Evolutionary conservation across 1,284 basidiomycete species (phyloP).

Genomic region (Retiboletus flavoniger): DNA sequence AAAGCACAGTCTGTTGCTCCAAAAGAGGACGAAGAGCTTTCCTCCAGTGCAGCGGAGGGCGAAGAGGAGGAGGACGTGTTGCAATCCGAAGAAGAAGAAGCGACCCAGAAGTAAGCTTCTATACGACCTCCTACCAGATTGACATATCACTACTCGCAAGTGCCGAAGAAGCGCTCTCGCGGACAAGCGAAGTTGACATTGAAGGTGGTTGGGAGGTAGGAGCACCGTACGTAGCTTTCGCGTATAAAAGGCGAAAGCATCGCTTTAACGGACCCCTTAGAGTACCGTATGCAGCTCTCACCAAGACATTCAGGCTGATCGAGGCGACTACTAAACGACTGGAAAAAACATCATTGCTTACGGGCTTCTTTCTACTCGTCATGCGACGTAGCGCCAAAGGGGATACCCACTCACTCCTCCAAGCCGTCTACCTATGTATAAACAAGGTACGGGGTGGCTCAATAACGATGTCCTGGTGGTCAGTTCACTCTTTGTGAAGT

Average conservation of each 20-base stretch:
- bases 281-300: slow-evolving; percentile 91
- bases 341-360: slow-evolving; percentile 89
- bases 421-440: slow-evolving; percentile 94
- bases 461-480: not conserved
- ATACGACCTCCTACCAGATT: not conserved
- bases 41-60: slow-evolving; percentile 46
- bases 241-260: not conserved
- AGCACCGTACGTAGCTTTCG: slow-evolving; percentile 61
- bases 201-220: slow-evolving; percentile 86
- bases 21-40: slow-evolving; percentile 42
- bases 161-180: slow-evolving; percentile 66
- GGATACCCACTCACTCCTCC: slow-evolving; percentile 72
- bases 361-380: slow-evolving; percentile 85
- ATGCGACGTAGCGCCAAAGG: slow-evolving; percentile 79
- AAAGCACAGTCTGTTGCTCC: slow-evolving; percentile 20
- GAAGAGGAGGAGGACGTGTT: slow-evolving; percentile 46
- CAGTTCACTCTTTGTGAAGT: slow-evolving; percentile 41
- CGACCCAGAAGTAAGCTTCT: slow-evolving; percentile 60
- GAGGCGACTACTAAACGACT: slow-evolving; percentile 95
- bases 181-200: slow-evolving; percentile 72
- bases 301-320: slow-evolving; percentile 86
- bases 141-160: slow-evolving; percentile 39
- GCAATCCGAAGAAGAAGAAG: slow-evolving; percentile 36
- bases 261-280: slow-evolving; percentile 41
- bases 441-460: slow-evolving; percentile 68